These are phyloP conservation scores for Aureobasidium sp. DNA, from an alignment of 2,329 filamentous ascomycete species.

Conservation along the genomic window DNA sequence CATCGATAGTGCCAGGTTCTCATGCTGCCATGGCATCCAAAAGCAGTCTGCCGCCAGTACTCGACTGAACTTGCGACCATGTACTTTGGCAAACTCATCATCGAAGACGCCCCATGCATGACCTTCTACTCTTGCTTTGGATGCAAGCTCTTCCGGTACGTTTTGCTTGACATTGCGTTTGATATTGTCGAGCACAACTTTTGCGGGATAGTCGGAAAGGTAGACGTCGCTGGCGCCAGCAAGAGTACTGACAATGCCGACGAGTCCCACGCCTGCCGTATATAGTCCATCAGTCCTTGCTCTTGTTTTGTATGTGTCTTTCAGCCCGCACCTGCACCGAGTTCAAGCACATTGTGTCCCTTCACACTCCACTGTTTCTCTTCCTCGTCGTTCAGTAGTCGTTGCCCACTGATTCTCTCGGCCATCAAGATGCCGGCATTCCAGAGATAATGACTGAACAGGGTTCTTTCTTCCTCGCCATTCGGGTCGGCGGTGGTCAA, in stretches of 20 bases:
- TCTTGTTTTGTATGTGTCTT: constrained; percentile 14
- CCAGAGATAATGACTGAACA: constrained; percentile 69
- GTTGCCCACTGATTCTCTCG: constrained; percentile 31
- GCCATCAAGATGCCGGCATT: constrained; percentile 48
- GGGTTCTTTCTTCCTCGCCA: constrained; percentile 44
- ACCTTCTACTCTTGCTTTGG: constrained; percentile 39
- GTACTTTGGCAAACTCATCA: constrained; percentile 29
- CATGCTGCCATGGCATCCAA: constrained; percentile 67
- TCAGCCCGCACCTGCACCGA: constrained; percentile 56
- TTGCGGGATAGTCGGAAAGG: constrained; percentile 60
- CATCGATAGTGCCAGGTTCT: constrained; percentile 55
- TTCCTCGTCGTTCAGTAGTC: constrained; percentile 18
- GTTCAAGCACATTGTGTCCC: constrained; percentile 49
- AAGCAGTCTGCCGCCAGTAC: constrained; percentile 64
- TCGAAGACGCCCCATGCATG: constrained; percentile 56
- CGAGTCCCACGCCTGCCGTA: constrained; percentile 35
- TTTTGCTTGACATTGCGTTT: constrained; percentile 49
- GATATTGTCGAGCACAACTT: constrained; percentile 52
- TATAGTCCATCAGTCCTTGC: constrained; percentile 15
- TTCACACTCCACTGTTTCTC: constrained; percentile 37
- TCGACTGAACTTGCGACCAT: constrained; percentile 45
- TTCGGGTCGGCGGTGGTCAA: constrained; percentile 36
- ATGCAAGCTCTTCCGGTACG: constrained; percentile 32
- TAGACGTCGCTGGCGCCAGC: constrained; percentile 38
- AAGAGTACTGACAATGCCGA: constrained; percentile 37